Conservation (phyloP, 75 land plant species). For the Sequoiadendron giganteum region DNA sequence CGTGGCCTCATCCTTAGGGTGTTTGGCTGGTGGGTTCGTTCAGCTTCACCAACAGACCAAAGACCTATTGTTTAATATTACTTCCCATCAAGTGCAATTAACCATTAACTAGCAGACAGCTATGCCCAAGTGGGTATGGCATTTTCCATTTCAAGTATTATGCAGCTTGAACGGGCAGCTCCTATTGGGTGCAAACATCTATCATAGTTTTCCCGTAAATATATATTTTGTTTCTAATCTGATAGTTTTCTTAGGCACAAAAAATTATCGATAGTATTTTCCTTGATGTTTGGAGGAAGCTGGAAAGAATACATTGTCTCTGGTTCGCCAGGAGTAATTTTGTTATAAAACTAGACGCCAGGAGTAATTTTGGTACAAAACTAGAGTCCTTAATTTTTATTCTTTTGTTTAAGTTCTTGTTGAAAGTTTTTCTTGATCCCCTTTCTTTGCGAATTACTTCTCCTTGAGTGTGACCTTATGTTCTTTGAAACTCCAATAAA, state of each 20-base stretch:
- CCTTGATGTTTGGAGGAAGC: not conserved
- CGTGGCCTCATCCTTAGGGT: no score
- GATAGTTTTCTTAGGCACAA: not conserved
- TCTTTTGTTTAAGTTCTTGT: not conserved
- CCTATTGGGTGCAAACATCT: no score
- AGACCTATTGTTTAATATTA: not conserved
- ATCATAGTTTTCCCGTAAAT: no score
- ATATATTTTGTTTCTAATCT: not conserved
- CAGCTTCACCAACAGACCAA: no score
- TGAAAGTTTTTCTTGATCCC: not conserved
- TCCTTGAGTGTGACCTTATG: not conserved
- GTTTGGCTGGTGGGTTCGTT: no score
- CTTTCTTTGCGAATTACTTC: no score
- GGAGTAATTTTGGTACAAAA: not conserved
- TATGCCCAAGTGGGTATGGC: no score
- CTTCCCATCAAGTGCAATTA: not conserved
- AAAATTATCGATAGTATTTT: not conserved
- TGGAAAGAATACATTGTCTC: not conserved
- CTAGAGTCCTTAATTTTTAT: not conserved
- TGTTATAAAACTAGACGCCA: not conserved
- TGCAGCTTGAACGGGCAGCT: no score
- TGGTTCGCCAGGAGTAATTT: not conserved
- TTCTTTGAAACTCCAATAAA: no score
- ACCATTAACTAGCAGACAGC: not conserved
- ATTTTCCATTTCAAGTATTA: no score